Base-by-base conservation (phyloP, 2,329 filamentous ascomycete genomes). In the Colletotrichum neosansevieriae region DNA sequence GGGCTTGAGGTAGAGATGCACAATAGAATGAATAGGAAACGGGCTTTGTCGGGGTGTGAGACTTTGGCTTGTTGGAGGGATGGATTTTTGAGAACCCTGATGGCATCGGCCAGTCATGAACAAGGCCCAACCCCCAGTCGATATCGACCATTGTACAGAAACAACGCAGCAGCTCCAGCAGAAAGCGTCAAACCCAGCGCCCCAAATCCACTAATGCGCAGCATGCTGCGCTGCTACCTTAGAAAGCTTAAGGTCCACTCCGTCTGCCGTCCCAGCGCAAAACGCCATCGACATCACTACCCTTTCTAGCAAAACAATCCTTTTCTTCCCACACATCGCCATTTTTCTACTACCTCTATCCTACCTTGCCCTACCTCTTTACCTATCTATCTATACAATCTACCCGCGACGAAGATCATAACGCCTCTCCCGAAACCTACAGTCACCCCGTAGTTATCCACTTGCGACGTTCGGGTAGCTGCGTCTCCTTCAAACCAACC, bases 171-270 rank as follows among this genome's bases (percentile, higher is more conserved):
- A 45, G 58, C 51, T 63, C 59, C 59, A 44, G 36, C 47, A 45
- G 40, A 63, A 51, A 58, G 60, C 53, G 60, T 51, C 59, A 58
- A 51, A 54, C 13, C 17, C 59, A 45, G 51, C 29, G 40, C 61
- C 44, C 47, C 54, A 15, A 68, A 54, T 54, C 61, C 65, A 68
- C 54, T 61, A 38, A 15, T 53, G 49, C 49, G 49, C 34, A 17
- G 9, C 29, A 64, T 47, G 36, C 51, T 29, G 42, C 53, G 36
- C 65, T 42, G 65, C 44, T 50, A n/a, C n/a, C n/a, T n/a, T n/a
- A 13, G 61, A 60, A 65, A 68, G 65, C 54, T 68, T 68, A 68
- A 56, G 65, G 65, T 44, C 59, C 45, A 64, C 45, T 62, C 29
- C 15, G 24, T 32, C 38, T 38, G 21, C n/a, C n/a, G n/a, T n/a